Conservation (phyloP, 805 yeast species). For the Jamesozyma hellenica region DNA sequence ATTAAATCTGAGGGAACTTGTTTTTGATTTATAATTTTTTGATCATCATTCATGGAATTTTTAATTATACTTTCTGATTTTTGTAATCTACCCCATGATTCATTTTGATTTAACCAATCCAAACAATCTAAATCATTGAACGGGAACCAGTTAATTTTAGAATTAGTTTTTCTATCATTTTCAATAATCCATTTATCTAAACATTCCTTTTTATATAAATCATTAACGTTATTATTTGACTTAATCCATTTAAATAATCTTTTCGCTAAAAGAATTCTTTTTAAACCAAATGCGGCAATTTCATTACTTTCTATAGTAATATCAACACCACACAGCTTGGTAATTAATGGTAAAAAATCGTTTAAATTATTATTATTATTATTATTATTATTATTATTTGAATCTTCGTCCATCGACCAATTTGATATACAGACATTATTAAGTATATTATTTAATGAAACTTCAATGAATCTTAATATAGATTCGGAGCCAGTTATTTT, state of each 20-base stretch:
- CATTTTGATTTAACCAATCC: slow-evolving; percentile 20
- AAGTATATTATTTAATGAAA: slow-evolving; percentile 22
- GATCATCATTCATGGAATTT: not conserved
- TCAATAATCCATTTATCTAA: slow-evolving; percentile 1
- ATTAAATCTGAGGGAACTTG: not conserved
- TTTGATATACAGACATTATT: slow-evolving; percentile 13
- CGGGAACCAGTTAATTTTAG: slow-evolving; percentile 15
- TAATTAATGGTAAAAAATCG: not conserved
- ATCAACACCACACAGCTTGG: slow-evolving; percentile 7
- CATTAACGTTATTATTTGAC: not conserved
- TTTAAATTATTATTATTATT: not conserved
- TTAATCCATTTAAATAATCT: slow-evolving; percentile 20
- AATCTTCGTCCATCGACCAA: not conserved
- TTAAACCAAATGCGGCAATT: slow-evolving; percentile 24
- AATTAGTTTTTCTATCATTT: not conserved
- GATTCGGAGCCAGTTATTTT: slow-evolving; percentile 10
- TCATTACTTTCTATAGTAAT: slow-evolving; percentile 3
- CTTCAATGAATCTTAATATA: slow-evolving; percentile 23
- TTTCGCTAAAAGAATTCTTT: slow-evolving; percentile 19
- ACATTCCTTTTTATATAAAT: not conserved
- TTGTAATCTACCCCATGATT: slow-evolving; percentile 21
- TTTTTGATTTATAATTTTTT: not conserved
- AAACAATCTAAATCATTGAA: slow-evolving; percentile 19
- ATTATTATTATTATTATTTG: not conserved
- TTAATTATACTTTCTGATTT: not conserved